Evolutionary conservation across 208 protist genomes (phyloP).

Genomic region (Crithidia mellificae): DNA sequence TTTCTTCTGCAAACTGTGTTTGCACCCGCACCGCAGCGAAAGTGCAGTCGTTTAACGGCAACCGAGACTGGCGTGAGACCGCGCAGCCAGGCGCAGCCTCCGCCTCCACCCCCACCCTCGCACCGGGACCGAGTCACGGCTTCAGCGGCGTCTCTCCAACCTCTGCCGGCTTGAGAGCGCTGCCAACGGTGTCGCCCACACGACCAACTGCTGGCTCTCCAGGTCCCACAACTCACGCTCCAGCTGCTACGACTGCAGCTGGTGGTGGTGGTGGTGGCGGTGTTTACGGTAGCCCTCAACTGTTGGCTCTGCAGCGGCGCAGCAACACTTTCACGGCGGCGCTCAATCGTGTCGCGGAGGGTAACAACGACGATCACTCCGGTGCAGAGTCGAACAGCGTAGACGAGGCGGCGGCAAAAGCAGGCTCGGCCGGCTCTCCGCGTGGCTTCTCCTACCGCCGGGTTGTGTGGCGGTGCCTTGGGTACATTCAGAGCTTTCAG

Average conservation of each 20-base stretch:
- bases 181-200: background rate
- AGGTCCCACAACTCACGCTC: background rate
- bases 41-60: slow-evolving; percentile 12
- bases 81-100: background rate
- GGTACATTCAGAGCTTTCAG: slow-evolving; percentile 15
- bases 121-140: background rate
- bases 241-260: too few relatives aligned
- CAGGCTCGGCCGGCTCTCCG: background rate
- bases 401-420: background rate
- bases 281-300: background rate
- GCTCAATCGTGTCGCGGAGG: background rate
- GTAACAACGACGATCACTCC: background rate
- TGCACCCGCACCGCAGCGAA: too few relatives aligned
- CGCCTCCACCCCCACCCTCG: background rate
- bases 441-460: slow-evolving; percentile 9
- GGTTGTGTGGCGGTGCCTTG: slow-evolving; percentile 8
- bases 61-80: slow-evolving; percentile 6
- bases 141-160: background rate
- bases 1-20: too few relatives aligned
- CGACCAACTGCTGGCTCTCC: background rate
- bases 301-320: slow-evolving; percentile 17
- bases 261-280: too few relatives aligned
- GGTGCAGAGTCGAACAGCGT: background rate
- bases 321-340: background rate
- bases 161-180: background rate